Evolutionary conservation across 164 flowering plant genomes (phyloP).

Genomic region (Saururus chinensis): DNA sequence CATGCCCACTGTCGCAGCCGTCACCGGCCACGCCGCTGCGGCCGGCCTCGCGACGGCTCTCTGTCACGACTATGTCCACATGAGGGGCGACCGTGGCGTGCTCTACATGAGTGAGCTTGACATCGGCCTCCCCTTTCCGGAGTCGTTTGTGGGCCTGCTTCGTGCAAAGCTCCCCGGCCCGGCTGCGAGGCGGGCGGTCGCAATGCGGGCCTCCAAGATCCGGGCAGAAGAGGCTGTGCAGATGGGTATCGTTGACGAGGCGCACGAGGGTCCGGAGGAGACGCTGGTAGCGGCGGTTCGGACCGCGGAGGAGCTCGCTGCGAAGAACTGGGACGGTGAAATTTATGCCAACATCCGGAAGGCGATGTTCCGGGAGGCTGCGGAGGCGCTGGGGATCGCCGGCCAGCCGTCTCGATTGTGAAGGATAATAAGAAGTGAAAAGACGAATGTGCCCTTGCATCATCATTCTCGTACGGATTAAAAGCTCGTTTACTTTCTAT

Average conservation of each 20-base stretch:
- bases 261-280: constrained; percentile 36
- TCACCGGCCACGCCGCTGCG: constrained; percentile 79
- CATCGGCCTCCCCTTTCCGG: constrained; percentile 23
- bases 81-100: constrained; percentile 62
- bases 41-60: constrained; percentile 64
- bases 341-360: constrained; percentile 42
- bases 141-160: constrained; percentile 21
- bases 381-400: constrained; percentile 1
- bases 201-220: constrained; percentile 40
- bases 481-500: too few relatives aligned
- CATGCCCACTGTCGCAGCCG: constrained; percentile 81
- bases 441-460: too few relatives aligned
- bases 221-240: constrained; percentile 38
- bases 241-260: constrained; percentile 45
- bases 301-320: constrained; percentile 40
- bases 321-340: constrained; percentile 53
- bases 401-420: not conserved
- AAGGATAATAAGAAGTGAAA: too few relatives aligned
- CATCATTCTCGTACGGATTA: too few relatives aligned
- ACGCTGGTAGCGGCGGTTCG: constrained; percentile 42
- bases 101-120: constrained; percentile 88
- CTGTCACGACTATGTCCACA: constrained; percentile 66
- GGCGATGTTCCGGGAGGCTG: constrained; percentile 23
- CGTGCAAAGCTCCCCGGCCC: constrained; percentile 33
- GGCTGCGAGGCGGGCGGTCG: constrained; percentile 26